Conservation (phyloP, 2,329 filamentous ascomycete genomes). For the Fusarium buxicola region DNA sequence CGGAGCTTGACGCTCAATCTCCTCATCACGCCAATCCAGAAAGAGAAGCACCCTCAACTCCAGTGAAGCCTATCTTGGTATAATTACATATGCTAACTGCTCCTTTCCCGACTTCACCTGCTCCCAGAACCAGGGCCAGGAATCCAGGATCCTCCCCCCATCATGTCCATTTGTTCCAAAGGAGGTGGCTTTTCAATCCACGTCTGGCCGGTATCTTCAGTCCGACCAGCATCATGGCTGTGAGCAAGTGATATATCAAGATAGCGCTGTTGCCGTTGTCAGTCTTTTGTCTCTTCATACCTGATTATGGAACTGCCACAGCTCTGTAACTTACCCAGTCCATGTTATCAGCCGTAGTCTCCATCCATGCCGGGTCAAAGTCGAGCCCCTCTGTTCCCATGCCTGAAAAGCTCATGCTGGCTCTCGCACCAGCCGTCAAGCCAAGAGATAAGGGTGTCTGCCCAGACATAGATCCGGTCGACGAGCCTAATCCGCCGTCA, state of each 20-base stretch:
- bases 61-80: not conserved
- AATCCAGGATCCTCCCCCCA: slow-evolving; percentile 42
- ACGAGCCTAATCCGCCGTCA: slow-evolving; percentile 34
- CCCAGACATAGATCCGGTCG: slow-evolving; percentile 33
- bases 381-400: slow-evolving; percentile 40
- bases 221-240: slow-evolving; percentile 45
- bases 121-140: slow-evolving; percentile 3
- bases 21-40: slow-evolving; percentile 17
- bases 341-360: slow-evolving; percentile 48
- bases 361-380: slow-evolving; percentile 54
- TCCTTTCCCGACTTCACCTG: slow-evolving; percentile 16
- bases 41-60: slow-evolving; percentile 6
- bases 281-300: slow-evolving; percentile 8
- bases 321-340: slow-evolving; percentile 52
- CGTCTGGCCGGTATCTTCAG: slow-evolving; percentile 44
- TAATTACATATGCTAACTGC: slow-evolving; percentile 8
- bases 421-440: slow-evolving; percentile 30
- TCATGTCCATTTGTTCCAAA: slow-evolving; percentile 45
- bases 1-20: slow-evolving; percentile 3
- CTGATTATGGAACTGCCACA: not conserved
- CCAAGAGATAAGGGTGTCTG: slow-evolving; percentile 38
- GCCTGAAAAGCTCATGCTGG: slow-evolving; percentile 38
- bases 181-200: slow-evolving; percentile 47
- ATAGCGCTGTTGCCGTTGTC: slow-evolving; percentile 43
- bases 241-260: slow-evolving; percentile 52